phyloP scores from a whole-genome alignment of 2,329 filamentous ascomycete species.

The Plenodomus tracheiphilus region DNA sequence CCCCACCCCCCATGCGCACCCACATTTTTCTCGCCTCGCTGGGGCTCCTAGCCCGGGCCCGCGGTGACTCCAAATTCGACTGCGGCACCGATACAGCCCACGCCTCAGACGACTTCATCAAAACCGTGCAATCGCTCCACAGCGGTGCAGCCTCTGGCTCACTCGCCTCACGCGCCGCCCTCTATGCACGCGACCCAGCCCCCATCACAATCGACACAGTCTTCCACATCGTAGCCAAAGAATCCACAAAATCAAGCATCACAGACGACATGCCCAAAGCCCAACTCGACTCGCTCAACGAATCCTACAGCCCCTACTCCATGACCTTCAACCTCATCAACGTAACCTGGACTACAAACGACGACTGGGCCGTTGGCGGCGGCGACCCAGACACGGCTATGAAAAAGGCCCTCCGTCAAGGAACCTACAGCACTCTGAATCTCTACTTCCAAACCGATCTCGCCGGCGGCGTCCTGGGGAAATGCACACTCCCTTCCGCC shows the following conservation, averaged over 20 bases:
- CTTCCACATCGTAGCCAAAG: conserved; percentile 51
- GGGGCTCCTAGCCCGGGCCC: conserved; percentile 23
- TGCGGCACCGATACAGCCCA: conserved; percentile 46
- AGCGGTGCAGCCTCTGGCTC: conserved; percentile 26
- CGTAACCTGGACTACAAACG: conserved; percentile 56
- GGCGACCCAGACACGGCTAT: conserved; percentile 54
- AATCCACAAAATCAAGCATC: conserved; percentile 41
- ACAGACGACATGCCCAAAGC: conserved; percentile 46
- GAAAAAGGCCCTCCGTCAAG: conserved; percentile 58
- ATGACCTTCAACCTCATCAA: conserved; percentile 56
- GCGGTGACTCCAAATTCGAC: conserved; percentile 42
- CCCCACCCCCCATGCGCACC: conserved; percentile 25
- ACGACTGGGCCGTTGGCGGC: conserved; percentile 56
- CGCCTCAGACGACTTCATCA: conserved; percentile 46
- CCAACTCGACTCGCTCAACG: conserved; percentile 48
- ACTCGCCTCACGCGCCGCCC: conserved; percentile 32
- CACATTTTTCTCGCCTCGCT: conserved; percentile 40
- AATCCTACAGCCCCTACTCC: conserved; percentile 53
- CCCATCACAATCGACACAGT: conserved; percentile 47
- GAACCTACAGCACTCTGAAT: conserved; percentile 59
- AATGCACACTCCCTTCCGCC: conserved; percentile 55
- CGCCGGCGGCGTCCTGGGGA: conserved; percentile 53
- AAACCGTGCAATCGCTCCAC: conserved; percentile 43
- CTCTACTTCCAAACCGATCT: conserved; percentile 64
- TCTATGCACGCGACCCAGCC: conserved; percentile 24